phyloP scores from a whole-genome alignment of 495 filamentous ascomycete species.

The Lindgomyces ingoldianus region DNA sequence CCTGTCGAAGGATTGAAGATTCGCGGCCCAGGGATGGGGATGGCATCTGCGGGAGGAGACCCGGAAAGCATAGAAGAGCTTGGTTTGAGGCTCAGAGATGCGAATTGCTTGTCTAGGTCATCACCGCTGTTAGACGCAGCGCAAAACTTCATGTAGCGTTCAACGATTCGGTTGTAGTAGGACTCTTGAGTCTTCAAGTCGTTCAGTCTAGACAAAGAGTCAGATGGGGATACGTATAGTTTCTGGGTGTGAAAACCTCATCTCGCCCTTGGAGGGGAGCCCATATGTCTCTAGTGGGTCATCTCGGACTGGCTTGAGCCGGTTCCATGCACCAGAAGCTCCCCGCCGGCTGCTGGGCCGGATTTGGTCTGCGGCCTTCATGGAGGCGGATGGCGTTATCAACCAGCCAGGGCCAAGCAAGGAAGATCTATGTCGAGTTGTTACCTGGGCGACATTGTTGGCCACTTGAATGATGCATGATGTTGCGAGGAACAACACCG shows the following conservation, averaged over 20 bases:
- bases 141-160: slow-evolving; percentile 86
- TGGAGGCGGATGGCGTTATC: background rate
- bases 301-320: slow-evolving; percentile 66
- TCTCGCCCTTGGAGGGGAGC: slow-evolving; percentile 86
- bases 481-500: slow-evolving; percentile 3
- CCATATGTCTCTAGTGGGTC: slow-evolving; percentile 79
- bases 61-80: slow-evolving; percentile 32
- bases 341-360: slow-evolving; percentile 47
- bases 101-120: slow-evolving; percentile 71
- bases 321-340: slow-evolving; percentile 61
- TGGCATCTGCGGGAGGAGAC: slow-evolving; percentile 6
- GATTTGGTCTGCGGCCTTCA: slow-evolving; percentile 37
- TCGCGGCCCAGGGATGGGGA: slow-evolving; percentile 20
- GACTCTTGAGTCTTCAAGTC: slow-evolving; percentile 72
- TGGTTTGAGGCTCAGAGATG: slow-evolving; percentile 58
- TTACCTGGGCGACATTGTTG: too few species aligned
- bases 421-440: too few species aligned
- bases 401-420: background rate
- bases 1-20: slow-evolving; percentile 45
- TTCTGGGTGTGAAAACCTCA: slow-evolving; percentile 19
- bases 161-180: slow-evolving; percentile 83
- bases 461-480: background rate
- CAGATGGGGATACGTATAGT: background rate
- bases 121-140: slow-evolving; percentile 64
- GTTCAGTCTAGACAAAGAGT: slow-evolving; percentile 59